These are phyloP conservation scores for Gnomoniopsis sp. DNA, from an alignment of 2,329 filamentous ascomycete species.

Conservation along the genomic window DNA sequence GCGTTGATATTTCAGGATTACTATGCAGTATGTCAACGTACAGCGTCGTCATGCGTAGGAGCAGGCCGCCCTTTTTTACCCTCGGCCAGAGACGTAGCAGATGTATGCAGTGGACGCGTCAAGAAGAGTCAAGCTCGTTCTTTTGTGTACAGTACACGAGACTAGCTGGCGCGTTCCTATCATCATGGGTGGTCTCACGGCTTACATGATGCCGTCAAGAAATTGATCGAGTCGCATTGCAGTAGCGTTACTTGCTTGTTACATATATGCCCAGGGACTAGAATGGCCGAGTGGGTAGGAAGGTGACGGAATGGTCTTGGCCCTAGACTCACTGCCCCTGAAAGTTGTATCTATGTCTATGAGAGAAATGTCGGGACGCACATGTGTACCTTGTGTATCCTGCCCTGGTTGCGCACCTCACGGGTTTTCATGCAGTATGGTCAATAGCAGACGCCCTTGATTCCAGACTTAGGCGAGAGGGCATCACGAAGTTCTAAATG, in stretches of 20 bases:
- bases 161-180: not conserved
- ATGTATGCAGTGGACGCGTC: constrained; percentile 2
- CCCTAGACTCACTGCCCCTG: not conserved
- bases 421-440: constrained; percentile 9
- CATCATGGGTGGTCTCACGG: not conserved
- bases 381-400: not conserved
- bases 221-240: constrained; percentile 10
- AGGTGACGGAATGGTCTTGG: not conserved
- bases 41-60: too few species aligned
- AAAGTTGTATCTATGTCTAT: not conserved
- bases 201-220: not conserved
- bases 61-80: not conserved
- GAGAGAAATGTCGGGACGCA: not conserved
- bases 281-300: not conserved
- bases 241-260: constrained; percentile 11
- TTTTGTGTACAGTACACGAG: too few species aligned
- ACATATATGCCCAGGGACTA: not conserved
- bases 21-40: not conserved
- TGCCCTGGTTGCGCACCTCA: constrained; percentile 2
- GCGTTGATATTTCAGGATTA: not conserved
- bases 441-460: constrained; percentile 10
- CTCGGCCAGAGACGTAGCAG: not conserved
- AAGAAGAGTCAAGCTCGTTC: too few species aligned
- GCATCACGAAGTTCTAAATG: not conserved
- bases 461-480: not conserved